Evolutionary conservation across 441 rosid species (phyloP).

Genomic region (Bruguiera hainesii): DNA sequence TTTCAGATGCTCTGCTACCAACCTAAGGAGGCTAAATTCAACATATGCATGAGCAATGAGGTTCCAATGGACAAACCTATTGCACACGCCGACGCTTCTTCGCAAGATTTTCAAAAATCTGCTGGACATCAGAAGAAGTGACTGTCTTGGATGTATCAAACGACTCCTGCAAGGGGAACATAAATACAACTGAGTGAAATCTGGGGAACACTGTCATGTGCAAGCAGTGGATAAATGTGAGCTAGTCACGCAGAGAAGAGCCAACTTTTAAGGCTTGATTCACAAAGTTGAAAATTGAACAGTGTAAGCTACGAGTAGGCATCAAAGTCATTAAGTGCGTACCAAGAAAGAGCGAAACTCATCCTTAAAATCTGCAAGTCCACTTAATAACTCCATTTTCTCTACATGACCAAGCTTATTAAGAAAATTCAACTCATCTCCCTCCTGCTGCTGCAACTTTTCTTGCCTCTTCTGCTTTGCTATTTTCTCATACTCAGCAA

Average conservation of each 20-base stretch:
- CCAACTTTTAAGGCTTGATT: background rate
- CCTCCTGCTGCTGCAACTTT: constrained; percentile 83
- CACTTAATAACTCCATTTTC: constrained; percentile 85
- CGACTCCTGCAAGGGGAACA: constrained; percentile 49
- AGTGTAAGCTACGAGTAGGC: background rate
- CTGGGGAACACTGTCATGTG: background rate
- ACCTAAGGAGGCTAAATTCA: too few species aligned
- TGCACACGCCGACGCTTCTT: constrained; percentile 71
- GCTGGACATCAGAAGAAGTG: constrained; percentile 74
- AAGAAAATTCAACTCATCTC: constrained; percentile 57
- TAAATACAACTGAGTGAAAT: background rate
- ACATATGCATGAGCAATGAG: too few species aligned
- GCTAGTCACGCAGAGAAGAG: background rate
- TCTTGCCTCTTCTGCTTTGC: constrained; percentile 90
- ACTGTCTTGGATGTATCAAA: constrained; percentile 76
- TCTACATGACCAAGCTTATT: constrained; percentile 79
- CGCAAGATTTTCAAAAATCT: constrained; percentile 84
- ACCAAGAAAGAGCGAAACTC: constrained; percentile 76
- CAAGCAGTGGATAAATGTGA: too few species aligned
- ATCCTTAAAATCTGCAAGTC: constrained; percentile 77
- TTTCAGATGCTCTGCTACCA: too few species aligned
- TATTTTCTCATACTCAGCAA: constrained; percentile 78
- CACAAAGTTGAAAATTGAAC: background rate
- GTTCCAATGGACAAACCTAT: constrained; percentile 21
- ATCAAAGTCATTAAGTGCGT: constrained; percentile 9